Conservation (phyloP, 805 yeast species). For the Ogataea trehalophila region DNA sequence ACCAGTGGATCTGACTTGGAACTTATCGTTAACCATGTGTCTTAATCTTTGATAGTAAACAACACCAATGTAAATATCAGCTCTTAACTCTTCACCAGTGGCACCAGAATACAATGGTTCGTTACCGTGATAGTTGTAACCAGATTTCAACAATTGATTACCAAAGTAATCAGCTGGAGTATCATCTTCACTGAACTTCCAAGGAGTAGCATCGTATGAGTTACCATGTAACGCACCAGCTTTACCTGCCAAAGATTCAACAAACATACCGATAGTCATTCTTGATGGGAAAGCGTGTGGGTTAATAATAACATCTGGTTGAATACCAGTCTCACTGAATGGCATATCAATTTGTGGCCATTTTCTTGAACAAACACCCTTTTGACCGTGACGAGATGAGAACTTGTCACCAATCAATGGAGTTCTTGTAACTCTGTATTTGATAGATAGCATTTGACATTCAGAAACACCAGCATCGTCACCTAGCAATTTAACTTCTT, state of each 20-base stretch:
- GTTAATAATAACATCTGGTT: conserved; percentile 95
- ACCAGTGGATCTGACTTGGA: conserved; percentile 98
- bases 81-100: conserved; percentile 95
- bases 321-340: conserved; percentile 91
- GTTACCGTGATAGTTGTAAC: conserved; percentile 96
- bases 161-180: conserved; percentile 98
- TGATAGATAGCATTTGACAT: conserved; percentile 80
- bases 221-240: conserved; percentile 98
- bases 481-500: conserved; percentile 88
- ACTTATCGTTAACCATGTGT: conserved; percentile 99
- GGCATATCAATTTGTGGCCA: conserved; percentile 99
- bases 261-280: conserved; percentile 99
- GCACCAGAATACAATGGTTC: conserved; percentile 99
- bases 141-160: conserved; percentile 80
- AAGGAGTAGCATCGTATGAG: conserved; percentile 96
- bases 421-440: conserved; percentile 83
- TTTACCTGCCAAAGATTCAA: conserved; percentile 96
- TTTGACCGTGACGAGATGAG: conserved; percentile 96
- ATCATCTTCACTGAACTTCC: conserved; percentile 86
- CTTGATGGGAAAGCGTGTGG: conserved; percentile 99
- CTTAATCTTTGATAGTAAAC: conserved; percentile 97
- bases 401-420: conserved; percentile 97
- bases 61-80: conserved; percentile 93
- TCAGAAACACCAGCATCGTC: conserved; percentile 77
- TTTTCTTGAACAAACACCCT: conserved; percentile 96